Evolutionary conservation across 805 yeast species (phyloP).

Genomic region (Wickerhamiella galacta): DNA sequence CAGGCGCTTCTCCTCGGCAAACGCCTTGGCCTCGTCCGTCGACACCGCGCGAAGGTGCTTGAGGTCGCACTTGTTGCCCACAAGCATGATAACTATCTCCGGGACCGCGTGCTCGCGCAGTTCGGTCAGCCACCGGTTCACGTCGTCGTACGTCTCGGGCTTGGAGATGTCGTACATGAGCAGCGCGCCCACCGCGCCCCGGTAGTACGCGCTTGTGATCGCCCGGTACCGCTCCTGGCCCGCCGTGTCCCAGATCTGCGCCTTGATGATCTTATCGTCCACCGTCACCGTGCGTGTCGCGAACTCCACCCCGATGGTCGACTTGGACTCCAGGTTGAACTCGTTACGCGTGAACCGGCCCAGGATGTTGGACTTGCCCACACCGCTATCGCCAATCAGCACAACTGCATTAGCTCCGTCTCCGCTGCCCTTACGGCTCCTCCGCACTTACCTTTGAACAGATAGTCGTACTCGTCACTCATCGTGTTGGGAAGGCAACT

Average conservation of each 20-base stretch:
- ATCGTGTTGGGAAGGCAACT: constrained; percentile 16
- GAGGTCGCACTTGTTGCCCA: constrained; percentile 92
- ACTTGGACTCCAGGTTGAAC: constrained; percentile 82
- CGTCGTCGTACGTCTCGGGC: constrained; percentile 80
- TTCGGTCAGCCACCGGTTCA: constrained; percentile 83
- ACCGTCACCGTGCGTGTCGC: constrained; percentile 90
- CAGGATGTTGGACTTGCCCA: constrained; percentile 85
- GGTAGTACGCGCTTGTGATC: constrained; percentile 88
- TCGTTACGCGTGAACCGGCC: constrained; percentile 92
- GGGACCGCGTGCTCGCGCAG: constrained; percentile 94
- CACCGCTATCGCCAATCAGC: constrained; percentile 92
- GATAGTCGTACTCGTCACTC: constrained; percentile 74
- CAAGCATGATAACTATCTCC: constrained; percentile 88
- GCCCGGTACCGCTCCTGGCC: constrained; percentile 98
- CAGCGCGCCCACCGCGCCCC: constrained; percentile 97
- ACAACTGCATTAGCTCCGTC: constrained; percentile 36
- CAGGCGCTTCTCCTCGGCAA: constrained; percentile 65
- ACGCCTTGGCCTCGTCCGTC: constrained; percentile 90
- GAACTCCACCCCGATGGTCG: constrained; percentile 95
- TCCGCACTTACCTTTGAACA: constrained; percentile 41
- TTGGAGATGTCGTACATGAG: constrained; percentile 91
- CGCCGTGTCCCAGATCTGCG: constrained; percentile 99
- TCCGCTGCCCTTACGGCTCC: not conserved
- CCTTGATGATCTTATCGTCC: constrained; percentile 89
- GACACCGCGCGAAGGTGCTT: constrained; percentile 92